phyloP scores from a whole-genome alignment of 176 grass and related monocot genomes.

The Neostapfia colusana region DNA sequence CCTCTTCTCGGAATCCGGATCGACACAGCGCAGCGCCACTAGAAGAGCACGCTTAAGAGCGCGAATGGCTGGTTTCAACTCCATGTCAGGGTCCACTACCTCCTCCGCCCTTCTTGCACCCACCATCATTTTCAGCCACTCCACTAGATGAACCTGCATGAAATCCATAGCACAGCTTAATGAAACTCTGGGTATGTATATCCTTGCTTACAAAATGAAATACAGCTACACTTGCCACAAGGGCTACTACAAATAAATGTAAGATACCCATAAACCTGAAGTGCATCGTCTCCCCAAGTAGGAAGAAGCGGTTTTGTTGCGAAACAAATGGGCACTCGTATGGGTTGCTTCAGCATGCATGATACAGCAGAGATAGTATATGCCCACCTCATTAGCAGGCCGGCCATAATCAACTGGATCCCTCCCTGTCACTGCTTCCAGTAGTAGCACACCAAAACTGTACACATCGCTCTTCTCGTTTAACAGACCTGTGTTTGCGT shows the following conservation, averaged over 20 bases:
- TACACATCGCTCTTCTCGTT: slow-evolving; percentile 71
- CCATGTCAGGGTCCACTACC: slow-evolving; percentile 37
- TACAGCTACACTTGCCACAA: not conserved
- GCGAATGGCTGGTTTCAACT: slow-evolving; percentile 27
- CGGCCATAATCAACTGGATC: slow-evolving; percentile 38
- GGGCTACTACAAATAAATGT: not conserved
- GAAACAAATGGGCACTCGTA: not conserved
- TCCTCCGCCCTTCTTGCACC: slow-evolving; percentile 26
- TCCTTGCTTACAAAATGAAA: not conserved
- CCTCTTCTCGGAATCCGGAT: slow-evolving; percentile 34
- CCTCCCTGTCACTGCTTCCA: slow-evolving; percentile 37
- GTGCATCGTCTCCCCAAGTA: not conserved
- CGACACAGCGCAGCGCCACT: slow-evolving; percentile 32
- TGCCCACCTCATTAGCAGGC: slow-evolving; percentile 37
- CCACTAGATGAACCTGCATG: slow-evolving; percentile 43
- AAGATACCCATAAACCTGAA: not conserved
- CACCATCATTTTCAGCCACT: slow-evolving; percentile 39
- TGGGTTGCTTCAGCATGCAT: not conserved
- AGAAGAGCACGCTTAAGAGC: slow-evolving; percentile 33
- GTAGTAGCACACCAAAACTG: slow-evolving; percentile 45
- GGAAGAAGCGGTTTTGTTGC: not conserved
- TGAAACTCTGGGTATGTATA: not conserved
- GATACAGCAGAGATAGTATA: not conserved
- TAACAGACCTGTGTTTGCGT: slow-evolving; percentile 55
- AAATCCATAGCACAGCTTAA: not conserved